phyloP scores from a whole-genome alignment of 192 early-diverging fungal genomes.

The Entomortierella lignicola region DNA sequence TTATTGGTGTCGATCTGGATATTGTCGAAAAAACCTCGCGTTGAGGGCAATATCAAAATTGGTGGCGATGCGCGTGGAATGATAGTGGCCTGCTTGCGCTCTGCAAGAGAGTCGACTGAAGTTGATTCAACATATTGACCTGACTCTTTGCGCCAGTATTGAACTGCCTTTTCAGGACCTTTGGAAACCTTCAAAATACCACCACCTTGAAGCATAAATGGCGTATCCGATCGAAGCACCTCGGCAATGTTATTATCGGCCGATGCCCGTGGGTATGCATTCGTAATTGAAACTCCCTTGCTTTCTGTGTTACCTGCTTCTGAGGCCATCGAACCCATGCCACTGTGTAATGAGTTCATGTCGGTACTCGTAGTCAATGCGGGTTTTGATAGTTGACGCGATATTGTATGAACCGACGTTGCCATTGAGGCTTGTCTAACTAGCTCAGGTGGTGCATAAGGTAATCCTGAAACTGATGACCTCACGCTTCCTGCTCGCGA shows the following conservation, averaged over 20 bases:
- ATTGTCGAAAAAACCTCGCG: slow-evolving; percentile 29
- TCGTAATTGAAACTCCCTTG: slow-evolving; percentile 12
- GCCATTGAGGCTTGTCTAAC: slow-evolving; percentile 5
- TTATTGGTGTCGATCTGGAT: slow-evolving; percentile 4
- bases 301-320: slow-evolving; percentile 12
- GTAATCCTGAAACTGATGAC: slow-evolving; percentile 31
- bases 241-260: slow-evolving; percentile 40
- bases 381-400: not conserved
- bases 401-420: slow-evolving; percentile 16
- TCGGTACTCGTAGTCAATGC: slow-evolving; percentile 14
- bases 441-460: not conserved
- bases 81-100: slow-evolving; percentile 1
- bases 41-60: slow-evolving; percentile 13
- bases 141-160: slow-evolving; percentile 49
- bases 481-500: slow-evolving; percentile 26
- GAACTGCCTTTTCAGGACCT: slow-evolving; percentile 50
- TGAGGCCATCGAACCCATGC: slow-evolving; percentile 12
- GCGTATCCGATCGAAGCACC: slow-evolving; percentile 21
- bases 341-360: slow-evolving; percentile 15
- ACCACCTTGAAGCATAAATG: slow-evolving; percentile 34
- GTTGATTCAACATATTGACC: slow-evolving; percentile 32
- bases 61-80: slow-evolving; percentile 8
- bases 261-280: slow-evolving; percentile 16
- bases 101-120: not conserved
- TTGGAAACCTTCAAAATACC: slow-evolving; percentile 46